These are phyloP conservation scores for Candida saitoana DNA, from an alignment of 805 yeast species.

Conservation along the genomic window DNA sequence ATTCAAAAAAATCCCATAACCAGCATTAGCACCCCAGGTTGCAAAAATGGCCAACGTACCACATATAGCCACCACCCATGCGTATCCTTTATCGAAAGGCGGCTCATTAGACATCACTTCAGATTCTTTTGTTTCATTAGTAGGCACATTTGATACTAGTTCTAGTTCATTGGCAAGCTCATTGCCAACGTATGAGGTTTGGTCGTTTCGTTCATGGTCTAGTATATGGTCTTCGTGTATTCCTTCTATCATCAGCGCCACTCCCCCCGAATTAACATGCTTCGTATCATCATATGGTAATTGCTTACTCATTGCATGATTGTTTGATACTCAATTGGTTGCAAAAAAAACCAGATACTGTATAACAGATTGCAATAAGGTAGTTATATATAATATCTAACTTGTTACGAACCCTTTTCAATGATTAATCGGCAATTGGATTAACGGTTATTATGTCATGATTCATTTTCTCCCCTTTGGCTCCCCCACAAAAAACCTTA, in stretches of 20 bases:
- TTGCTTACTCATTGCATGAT: background rate
- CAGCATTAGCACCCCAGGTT: conserved; percentile 58
- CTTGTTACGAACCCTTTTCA: no score
- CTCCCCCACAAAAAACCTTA: background rate
- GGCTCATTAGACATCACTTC: background rate
- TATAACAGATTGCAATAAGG: no score
- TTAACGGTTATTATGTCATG: background rate
- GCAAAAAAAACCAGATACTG: background rate
- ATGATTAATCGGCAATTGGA: no score
- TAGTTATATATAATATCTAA: no score
- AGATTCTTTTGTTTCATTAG: background rate
- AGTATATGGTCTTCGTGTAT: background rate
- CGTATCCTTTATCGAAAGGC: conserved; percentile 44
- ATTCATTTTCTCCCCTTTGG: background rate
- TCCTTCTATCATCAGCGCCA: background rate
- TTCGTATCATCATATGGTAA: background rate
- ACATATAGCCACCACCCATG: conserved; percentile 52
- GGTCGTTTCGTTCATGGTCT: background rate
- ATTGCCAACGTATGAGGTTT: background rate
- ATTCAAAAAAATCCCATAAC: conserved; percentile 55
- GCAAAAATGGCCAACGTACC: conserved; percentile 42
- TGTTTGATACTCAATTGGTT: background rate
- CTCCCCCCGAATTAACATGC: background rate
- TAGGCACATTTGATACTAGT: background rate
- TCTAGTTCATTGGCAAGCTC: background rate